Percentiles rank a stretch among this genome's conserved stretches.
These are phyloP conservation scores for Lasiosphaeriaceae sp. DNA, from an alignment of 495 filamentous ascomycete species.

Conservation along the genomic window DNA sequence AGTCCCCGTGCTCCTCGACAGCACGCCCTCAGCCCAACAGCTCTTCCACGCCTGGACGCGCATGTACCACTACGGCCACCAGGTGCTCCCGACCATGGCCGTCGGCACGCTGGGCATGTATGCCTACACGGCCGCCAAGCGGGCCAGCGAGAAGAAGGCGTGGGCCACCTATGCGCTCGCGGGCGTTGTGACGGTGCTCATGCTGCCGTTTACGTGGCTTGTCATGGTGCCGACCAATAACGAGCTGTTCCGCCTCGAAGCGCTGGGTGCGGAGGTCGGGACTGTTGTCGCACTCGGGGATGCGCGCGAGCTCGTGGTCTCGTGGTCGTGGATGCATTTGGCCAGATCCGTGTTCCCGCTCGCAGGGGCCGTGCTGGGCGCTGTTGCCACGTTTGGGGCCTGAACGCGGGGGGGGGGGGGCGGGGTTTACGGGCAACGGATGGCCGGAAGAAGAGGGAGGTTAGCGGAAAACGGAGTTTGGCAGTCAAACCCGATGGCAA, in stretches of 20 bases:
- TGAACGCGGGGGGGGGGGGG: no score
- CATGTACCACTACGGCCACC: neutral
- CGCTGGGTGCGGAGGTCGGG: neutral
- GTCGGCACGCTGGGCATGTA: neutral
- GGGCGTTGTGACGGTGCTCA: slow-evolving; percentile 14
- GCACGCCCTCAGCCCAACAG: neutral
- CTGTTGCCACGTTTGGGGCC: no score
- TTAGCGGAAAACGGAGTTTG: no score
- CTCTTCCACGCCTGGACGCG: neutral
- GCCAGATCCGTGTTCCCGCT: neutral
- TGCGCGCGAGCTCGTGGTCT: neutral
- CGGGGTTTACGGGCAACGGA: no score
- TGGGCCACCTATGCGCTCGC: neutral
- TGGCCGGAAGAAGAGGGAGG: no score
- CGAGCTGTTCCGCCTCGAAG: slow-evolving; percentile 21
- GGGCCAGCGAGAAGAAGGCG: neutral
- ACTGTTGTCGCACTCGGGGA: neutral
- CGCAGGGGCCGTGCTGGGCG: neutral
- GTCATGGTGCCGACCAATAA: slow-evolving; percentile 32
- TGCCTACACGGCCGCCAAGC: neutral
- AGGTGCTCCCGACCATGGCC: neutral
- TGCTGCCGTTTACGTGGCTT: slow-evolving; percentile 32
- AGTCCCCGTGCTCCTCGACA: neutral
- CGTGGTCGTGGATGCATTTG: neutral
- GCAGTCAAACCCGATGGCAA: no score